These are phyloP conservation scores for Fomitiporia mediterranea DNA, from an alignment of 1,284 basidiomycete genomes.

Conservation along the genomic window DNA sequence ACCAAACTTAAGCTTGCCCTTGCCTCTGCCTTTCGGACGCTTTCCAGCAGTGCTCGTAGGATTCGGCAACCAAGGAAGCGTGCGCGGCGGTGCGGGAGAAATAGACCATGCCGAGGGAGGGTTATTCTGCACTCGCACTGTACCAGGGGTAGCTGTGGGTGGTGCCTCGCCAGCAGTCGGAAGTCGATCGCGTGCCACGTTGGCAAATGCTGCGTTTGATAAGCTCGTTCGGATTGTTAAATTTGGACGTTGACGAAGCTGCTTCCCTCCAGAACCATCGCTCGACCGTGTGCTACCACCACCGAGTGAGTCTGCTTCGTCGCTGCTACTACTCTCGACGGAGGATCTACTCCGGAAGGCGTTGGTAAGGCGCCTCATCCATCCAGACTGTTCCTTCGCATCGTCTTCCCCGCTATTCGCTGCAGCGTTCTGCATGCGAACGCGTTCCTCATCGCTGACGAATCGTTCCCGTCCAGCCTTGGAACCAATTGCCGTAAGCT, in stretches of 20 bases:
- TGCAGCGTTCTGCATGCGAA: conserved; percentile 11
- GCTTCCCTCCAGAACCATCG: not conserved
- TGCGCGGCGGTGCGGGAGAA: conserved; percentile 33
- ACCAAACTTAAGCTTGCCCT: not conserved
- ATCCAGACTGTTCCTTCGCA: conserved; percentile 29
- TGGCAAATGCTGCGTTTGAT: conserved; percentile 24
- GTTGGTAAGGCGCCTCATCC: conserved; percentile 22
- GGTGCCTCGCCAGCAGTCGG: conserved; percentile 30
- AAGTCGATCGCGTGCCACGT: conserved; percentile 26
- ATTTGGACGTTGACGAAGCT: conserved; percentile 11
- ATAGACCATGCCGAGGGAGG: conserved; percentile 38
- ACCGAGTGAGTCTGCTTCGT: not conserved
- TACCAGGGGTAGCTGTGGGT: not conserved
- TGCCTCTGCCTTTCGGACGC: too few relatives aligned
- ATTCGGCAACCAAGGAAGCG: conserved; percentile 35
- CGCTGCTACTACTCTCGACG: not conserved
- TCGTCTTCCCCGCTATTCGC: conserved; percentile 21
- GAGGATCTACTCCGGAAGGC: conserved; percentile 8
- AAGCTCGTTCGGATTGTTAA: conserved; percentile 15
- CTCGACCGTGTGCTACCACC: not conserved
- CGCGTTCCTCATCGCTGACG: conserved; percentile 27
- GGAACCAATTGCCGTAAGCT: conserved; percentile 42
- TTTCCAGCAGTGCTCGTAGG: conserved; percentile 21
- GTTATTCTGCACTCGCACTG: conserved; percentile 26
- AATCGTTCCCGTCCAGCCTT: conserved; percentile 32